Evolutionary conservation across 2,329 filamentous ascomycete species (phyloP).

Genomic region (Kalmusia sp.): DNA sequence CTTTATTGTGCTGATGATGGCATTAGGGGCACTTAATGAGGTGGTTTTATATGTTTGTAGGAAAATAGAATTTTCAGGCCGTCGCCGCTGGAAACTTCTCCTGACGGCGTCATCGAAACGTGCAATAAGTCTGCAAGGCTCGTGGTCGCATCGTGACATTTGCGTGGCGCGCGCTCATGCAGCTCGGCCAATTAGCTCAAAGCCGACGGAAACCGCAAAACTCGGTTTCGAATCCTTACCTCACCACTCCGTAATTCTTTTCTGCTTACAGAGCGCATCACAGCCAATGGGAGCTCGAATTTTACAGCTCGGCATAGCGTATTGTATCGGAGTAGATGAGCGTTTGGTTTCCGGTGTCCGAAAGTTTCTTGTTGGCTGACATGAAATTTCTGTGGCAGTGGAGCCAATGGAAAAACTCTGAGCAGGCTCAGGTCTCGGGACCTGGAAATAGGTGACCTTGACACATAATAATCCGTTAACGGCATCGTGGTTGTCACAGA

Average conservation of each 20-base stretch:
- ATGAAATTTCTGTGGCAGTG: slow-evolving; percentile 13
- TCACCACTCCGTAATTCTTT: slow-evolving; percentile 5
- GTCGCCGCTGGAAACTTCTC: slow-evolving; percentile 1
- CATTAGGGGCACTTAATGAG: neutral
- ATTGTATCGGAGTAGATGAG: slow-evolving; percentile 7
- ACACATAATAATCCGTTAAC: slow-evolving; percentile 15
- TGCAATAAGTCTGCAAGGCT: slow-evolving; percentile 5
- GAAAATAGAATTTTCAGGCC: slow-evolving; percentile 4
- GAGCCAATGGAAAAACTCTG: slow-evolving; percentile 15
- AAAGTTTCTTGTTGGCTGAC: slow-evolving; percentile 4
- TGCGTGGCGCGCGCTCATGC: slow-evolving; percentile 1
- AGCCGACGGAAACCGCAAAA: slow-evolving; percentile 12
- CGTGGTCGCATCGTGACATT: slow-evolving; percentile 9
- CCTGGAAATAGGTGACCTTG: slow-evolving; percentile 4
- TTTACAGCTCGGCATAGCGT: slow-evolving; percentile 1
- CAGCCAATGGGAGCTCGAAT: slow-evolving; percentile 7
- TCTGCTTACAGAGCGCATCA: neutral
- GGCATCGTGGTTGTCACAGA: slow-evolving; percentile 15
- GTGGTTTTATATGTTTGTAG: slow-evolving; percentile 9
- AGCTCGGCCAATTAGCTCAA: slow-evolving; percentile 6
- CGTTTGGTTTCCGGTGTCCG: neutral
- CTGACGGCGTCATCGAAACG: slow-evolving; percentile 5
- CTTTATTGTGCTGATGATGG: slow-evolving; percentile 11
- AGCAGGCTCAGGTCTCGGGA: neutral
- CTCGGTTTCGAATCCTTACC: slow-evolving; percentile 8